Conservation (phyloP, 2,329 filamentous ascomycete species). For the Byssoonygena ceratinophila region DNA sequence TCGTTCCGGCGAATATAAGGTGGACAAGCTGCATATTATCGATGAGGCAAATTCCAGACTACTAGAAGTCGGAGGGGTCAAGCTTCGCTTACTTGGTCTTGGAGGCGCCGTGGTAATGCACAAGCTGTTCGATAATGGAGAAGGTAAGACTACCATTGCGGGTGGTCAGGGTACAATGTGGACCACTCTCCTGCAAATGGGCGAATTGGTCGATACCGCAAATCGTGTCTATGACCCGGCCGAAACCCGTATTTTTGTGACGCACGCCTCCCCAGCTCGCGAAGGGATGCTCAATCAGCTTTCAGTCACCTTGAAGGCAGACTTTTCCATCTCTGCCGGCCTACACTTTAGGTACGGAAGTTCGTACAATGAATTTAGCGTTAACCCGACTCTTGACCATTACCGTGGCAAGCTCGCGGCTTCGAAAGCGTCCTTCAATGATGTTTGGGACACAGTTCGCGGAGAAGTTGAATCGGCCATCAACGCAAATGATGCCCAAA, state of each 20-base stretch:
- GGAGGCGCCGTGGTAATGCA: slow-evolving; percentile 98
- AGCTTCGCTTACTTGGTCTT: slow-evolving; percentile 83
- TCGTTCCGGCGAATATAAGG: slow-evolving; percentile 93
- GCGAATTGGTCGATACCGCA: slow-evolving; percentile 91
- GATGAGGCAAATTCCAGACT: slow-evolving; percentile 95
- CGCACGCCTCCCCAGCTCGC: slow-evolving; percentile 88
- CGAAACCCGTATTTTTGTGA: slow-evolving; percentile 92
- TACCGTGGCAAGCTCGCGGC: slow-evolving; percentile 97
- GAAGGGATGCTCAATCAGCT: slow-evolving; percentile 96
- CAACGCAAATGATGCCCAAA: slow-evolving; percentile 83
- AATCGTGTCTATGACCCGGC: slow-evolving; percentile 97
- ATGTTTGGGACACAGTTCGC: slow-evolving; percentile 99
- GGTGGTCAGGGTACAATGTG: slow-evolving; percentile 99
- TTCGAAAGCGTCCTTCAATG: slow-evolving; percentile 96
- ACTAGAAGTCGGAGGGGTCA: slow-evolving; percentile 87
- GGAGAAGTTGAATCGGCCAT: slow-evolving; percentile 91
- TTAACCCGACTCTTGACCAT: slow-evolving; percentile 95
- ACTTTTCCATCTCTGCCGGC: slow-evolving; percentile 95
- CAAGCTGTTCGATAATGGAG: slow-evolving; percentile 97
- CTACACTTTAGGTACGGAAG: slow-evolving; percentile 98
- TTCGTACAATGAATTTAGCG: slow-evolving; percentile 99
- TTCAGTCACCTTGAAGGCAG: slow-evolving; percentile 91
- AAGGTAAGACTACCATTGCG: slow-evolving; percentile 94
- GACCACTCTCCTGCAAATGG: slow-evolving; percentile 97
- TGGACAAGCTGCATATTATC: slow-evolving; percentile 94